Conservation (phyloP, 768 basidiomycete genomes). For the Sarcomyxa edulis region DNA sequence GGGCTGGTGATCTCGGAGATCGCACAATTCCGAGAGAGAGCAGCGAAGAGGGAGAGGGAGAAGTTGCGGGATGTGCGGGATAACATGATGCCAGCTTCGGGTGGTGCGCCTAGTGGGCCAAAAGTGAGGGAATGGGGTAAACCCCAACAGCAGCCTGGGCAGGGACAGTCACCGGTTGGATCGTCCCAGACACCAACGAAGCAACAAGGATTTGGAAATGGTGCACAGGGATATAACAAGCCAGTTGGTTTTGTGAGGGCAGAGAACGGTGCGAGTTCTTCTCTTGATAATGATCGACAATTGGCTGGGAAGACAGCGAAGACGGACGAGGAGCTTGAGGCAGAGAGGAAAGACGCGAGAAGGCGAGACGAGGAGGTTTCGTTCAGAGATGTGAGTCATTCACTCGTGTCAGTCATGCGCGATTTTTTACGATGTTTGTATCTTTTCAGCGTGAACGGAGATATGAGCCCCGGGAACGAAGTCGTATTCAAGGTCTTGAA, state of each 20-base stretch:
- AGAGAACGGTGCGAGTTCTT: constrained; percentile 31
- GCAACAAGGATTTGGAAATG: constrained; percentile 54
- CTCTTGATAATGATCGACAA: constrained; percentile 28
- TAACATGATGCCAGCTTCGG: constrained; percentile 42
- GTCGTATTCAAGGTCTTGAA: constrained; percentile 72
- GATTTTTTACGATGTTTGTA: neutral
- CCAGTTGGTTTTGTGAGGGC: constrained; percentile 82
- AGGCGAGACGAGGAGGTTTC: constrained; percentile 78
- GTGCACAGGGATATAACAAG: constrained; percentile 72
- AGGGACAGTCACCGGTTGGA: constrained; percentile 23
- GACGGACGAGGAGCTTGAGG: constrained; percentile 88
- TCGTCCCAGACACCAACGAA: constrained; percentile 27
- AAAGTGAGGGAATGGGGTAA: constrained; percentile 80
- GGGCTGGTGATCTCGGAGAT: constrained; percentile 95
- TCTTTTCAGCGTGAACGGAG: constrained; percentile 78
- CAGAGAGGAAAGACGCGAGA: constrained; percentile 70
- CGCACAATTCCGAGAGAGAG: constrained; percentile 91
- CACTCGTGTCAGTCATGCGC: constrained; percentile 1
- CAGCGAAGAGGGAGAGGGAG: constrained; percentile 87
- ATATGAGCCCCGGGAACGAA: constrained; percentile 87
- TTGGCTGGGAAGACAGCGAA: constrained; percentile 37
- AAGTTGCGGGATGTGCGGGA: constrained; percentile 76
- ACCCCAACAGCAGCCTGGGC: constrained; percentile 35
- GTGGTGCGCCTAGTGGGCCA: constrained; percentile 61
- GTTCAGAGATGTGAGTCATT: constrained; percentile 72